phyloP scores from a whole-genome alignment of 345 rosid genomes.

The Citrus trifoliata region DNA sequence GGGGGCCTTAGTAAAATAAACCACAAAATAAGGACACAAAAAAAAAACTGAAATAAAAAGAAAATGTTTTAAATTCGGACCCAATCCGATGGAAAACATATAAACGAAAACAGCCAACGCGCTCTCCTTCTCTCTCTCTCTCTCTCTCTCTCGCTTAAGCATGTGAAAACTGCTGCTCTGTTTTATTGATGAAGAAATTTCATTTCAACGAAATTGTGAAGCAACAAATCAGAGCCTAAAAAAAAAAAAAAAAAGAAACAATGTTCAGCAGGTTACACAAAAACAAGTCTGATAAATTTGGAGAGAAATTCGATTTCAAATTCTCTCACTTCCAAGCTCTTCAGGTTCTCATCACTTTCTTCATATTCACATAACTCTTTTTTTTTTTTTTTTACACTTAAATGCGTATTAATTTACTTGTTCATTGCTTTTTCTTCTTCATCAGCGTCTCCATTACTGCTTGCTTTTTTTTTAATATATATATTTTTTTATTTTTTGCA shows the following conservation, averaged over 20 bases:
- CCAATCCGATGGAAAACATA: slow-evolving; percentile 8
- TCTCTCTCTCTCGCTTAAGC: not conserved
- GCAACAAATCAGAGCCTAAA: not conserved
- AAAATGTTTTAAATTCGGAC: not conserved
- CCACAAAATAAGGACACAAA: not conserved
- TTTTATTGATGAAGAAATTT: not conserved
- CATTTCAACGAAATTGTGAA: not conserved
- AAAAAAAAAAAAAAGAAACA: not conserved
- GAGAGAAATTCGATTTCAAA: slow-evolving; percentile 46
- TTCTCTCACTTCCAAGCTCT: slow-evolving; percentile 50
- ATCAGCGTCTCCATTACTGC: not conserved
- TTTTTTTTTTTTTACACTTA: not conserved
- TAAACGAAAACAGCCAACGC: slow-evolving; percentile 20
- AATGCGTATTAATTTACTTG: not conserved
- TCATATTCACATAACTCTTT: not conserved
- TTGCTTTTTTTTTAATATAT: not conserved
- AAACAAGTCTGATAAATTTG: slow-evolving; percentile 41
- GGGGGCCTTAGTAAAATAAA: not conserved
- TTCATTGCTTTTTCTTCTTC: not conserved
- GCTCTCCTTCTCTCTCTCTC: not conserved
- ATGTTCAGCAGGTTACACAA: slow-evolving; percentile 59
- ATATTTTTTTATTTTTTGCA: too few relatives aligned
- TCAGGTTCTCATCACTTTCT: slow-evolving; percentile 35
- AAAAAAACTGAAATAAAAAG: not conserved
- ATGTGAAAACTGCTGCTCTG: slow-evolving; percentile 8